phyloP scores from a whole-genome alignment of 768 basidiomycete genomes.

The Nidula microcarpa region DNA sequence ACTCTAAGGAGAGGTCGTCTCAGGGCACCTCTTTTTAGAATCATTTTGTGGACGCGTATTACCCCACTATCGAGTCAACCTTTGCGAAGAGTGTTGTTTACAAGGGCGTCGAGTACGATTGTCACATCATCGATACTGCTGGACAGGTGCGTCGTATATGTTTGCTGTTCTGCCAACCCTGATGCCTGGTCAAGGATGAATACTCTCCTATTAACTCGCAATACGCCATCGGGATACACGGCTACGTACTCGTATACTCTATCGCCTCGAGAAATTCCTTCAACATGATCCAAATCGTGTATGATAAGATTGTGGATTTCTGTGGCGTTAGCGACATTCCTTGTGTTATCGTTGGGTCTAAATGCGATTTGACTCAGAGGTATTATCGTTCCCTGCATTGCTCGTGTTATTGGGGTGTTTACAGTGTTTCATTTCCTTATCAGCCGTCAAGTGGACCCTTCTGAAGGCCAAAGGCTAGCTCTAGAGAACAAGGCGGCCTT shows the following conservation, averaged over 20 bases:
- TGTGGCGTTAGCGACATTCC: slow-evolving; percentile 84
- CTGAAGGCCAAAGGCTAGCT: slow-evolving; percentile 77
- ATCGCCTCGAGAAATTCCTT: slow-evolving; percentile 88
- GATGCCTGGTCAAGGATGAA: slow-evolving; percentile 68
- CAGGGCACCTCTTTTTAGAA: slow-evolving; percentile 31
- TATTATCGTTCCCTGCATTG: slow-evolving; percentile 29
- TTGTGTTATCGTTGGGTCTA: slow-evolving; percentile 93
- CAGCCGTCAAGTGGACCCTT: slow-evolving; percentile 68
- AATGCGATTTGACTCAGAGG: slow-evolving; percentile 79
- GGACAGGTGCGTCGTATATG: slow-evolving; percentile 68
- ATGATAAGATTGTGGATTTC: slow-evolving; percentile 95
- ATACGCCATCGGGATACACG: slow-evolving; percentile 96
- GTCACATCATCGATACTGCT: slow-evolving; percentile 97
- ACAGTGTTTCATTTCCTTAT: slow-evolving; percentile 11
- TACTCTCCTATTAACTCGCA: slow-evolving; percentile 91
- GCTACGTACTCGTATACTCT: slow-evolving; percentile 95
- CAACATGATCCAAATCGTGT: slow-evolving; percentile 91
- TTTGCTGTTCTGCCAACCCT: background rate
- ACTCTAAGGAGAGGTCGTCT: slow-evolving; percentile 5
- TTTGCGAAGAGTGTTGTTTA: slow-evolving; percentile 82
- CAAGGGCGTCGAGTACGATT: slow-evolving; percentile 90
- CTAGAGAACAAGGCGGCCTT: slow-evolving; percentile 70
- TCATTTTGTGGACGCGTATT: slow-evolving; percentile 89
- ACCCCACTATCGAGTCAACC: slow-evolving; percentile 92
- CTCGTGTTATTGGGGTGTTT: background rate